Evolutionary conservation across 139 green algal species (phyloP).

Genomic region (Volvox reticuliferus): DNA sequence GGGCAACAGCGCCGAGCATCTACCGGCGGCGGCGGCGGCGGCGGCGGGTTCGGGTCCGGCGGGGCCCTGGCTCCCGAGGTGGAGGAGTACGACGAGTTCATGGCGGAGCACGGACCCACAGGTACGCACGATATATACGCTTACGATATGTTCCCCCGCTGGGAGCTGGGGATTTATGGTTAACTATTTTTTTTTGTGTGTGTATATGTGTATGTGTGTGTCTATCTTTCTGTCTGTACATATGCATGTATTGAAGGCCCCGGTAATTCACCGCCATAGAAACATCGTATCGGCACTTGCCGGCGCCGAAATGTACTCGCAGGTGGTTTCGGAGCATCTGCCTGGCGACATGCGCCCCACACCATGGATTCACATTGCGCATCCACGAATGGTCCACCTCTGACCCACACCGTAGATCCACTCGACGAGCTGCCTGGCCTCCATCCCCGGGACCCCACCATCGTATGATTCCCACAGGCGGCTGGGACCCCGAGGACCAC

Average conservation of each 20-base stretch:
- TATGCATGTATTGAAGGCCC: no score
- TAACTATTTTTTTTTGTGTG: no score
- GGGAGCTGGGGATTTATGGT: no score
- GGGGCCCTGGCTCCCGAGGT: slow-evolving; percentile 44
- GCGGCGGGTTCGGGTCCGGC: not conserved
- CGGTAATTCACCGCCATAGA: no score
- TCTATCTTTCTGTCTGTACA: no score
- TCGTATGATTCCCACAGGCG: slow-evolving; percentile 12
- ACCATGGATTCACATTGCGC: no score
- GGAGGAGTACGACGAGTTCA: slow-evolving; percentile 46
- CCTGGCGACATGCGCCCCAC: no score
- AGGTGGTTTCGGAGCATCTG: no score
- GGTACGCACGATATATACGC: not conserved
- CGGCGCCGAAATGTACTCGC: no score
- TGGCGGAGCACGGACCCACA: slow-evolving; percentile 24
- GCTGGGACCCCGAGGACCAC: slow-evolving; percentile 55
- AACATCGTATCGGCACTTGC: no score
- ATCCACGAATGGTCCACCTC: not conserved
- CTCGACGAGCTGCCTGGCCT: not conserved
- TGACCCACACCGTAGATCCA: not conserved
- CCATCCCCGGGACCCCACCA: not conserved
- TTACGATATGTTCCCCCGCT: no score
- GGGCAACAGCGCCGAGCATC: not conserved
- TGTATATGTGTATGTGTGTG: no score
- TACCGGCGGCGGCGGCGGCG: not conserved